These are phyloP conservation scores for Ogataea nonfermentans DNA, from an alignment of 805 yeast species.

Conservation along the genomic window DNA sequence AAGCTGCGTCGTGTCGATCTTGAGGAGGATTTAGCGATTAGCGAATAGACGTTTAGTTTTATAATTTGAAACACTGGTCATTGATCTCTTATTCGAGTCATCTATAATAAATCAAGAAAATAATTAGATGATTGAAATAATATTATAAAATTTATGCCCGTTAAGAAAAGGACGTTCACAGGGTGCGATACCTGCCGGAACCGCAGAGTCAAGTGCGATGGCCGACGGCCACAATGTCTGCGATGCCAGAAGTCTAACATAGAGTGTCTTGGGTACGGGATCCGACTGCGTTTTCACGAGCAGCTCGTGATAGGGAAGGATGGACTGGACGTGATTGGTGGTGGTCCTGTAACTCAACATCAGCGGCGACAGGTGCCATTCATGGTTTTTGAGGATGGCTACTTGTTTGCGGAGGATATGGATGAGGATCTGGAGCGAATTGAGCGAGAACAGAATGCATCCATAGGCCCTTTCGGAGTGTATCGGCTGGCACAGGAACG, in stretches of 20 bases:
- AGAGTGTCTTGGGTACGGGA: constrained; percentile 49
- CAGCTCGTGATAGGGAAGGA: constrained; percentile 36
- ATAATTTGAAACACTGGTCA: too few relatives aligned
- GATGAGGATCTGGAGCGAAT: constrained; percentile 35
- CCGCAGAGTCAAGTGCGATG: constrained; percentile 54
- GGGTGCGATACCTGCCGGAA: constrained; percentile 59
- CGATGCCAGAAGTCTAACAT: constrained; percentile 46
- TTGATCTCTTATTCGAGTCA: too few relatives aligned
- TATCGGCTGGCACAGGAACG: constrained; percentile 2
- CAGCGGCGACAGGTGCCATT: constrained; percentile 47
- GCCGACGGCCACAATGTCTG: constrained; percentile 42
- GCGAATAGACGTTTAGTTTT: constrained; percentile 17
- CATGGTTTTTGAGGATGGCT: constrained; percentile 40
- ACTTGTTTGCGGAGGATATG: constrained; percentile 40
- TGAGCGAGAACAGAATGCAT: constrained; percentile 24
- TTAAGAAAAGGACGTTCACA: constrained; percentile 35
- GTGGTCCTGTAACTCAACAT: constrained; percentile 14
- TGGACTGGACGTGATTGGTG: constrained; percentile 13
- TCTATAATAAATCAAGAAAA: too few relatives aligned
- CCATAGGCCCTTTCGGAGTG: constrained; percentile 36
- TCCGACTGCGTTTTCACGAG: constrained; percentile 47
- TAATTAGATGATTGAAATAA: neutral
- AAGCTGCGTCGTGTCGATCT: constrained; percentile 20
- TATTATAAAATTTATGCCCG: neutral
- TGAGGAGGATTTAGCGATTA: constrained; percentile 18